Evolutionary conservation across 345 rosid genomes (phyloP), one percentile per base, ranked within the genome.

Genomic region (Melaleuca alternifolia): DNA sequence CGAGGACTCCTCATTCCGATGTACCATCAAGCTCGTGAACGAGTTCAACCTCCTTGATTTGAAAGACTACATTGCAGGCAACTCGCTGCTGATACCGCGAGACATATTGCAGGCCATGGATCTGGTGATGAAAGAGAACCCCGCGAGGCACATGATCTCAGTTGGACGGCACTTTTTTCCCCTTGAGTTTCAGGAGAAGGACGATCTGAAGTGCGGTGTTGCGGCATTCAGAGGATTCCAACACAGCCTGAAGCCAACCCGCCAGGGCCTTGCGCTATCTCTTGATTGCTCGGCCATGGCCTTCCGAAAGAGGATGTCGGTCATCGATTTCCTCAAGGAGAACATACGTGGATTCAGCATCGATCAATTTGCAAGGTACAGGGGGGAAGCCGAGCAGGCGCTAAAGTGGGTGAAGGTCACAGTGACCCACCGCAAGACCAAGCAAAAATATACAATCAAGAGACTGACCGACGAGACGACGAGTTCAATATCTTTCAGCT

Each of bases 111-210:
- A 96, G 89, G 98, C 96, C 30, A 88, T 97, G 95, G 98, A 97
- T 91, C 92, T 97, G 21, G 96, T 97, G 71, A 92, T 97, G 98
- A 97, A 97, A 90, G 99, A 97, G 92, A 94, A 97, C 87, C 96
- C 98, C 10, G 82, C 91, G 6, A 90, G 89, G 88, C 87, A 75
- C 83, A 95, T 95, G 99, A 91, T 96, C 33, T 87, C 93, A 2
- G 92, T 88, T 30, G 98, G 98, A 77, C 93, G 92, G 41, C 90
- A 91, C 88, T 97, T 97, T 51, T 94, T 92, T 86, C 87, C 91
- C 48, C 37, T 77, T 41, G 90, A 87, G 13, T 33, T 89, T 53
- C 5, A 23, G 30, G 77, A 26, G 1, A 90, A 82, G 0, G 95
- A 91, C 83, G 92, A 94, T 46, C 94, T 95, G 83, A 92, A 94